These are phyloP conservation scores for Erythrobasidium hasegawianum DNA, from an alignment of 1,284 basidiomycete species.

Conservation along the genomic window DNA sequence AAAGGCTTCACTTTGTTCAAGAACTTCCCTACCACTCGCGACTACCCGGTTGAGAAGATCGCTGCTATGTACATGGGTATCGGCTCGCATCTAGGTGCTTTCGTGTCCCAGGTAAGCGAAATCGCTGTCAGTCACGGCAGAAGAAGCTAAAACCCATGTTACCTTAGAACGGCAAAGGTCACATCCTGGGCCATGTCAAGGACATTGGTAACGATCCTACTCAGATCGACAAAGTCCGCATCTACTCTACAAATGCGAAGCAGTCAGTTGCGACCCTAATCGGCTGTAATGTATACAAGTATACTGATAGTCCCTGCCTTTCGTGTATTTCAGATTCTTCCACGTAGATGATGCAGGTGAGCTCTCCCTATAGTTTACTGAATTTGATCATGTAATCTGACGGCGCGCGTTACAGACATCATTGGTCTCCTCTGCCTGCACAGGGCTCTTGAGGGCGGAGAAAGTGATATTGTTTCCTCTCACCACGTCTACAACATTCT, in stretches of 20 bases:
- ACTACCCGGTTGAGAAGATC: conserved; percentile 49
- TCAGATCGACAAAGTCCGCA: conserved; percentile 52
- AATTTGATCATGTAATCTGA: background rate
- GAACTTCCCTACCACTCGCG: conserved; percentile 48
- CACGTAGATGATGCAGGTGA: conserved; percentile 42
- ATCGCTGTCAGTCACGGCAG: no score
- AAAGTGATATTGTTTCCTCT: conserved; percentile 51
- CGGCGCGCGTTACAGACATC: conserved; percentile 45
- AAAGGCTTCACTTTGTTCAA: conserved; percentile 52
- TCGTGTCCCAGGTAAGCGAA: no score
- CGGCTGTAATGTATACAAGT: no score
- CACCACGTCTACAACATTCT: conserved; percentile 53
- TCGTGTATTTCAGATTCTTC: conserved; percentile 45
- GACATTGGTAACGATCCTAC: conserved; percentile 53
- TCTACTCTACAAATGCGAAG: conserved; percentile 51
- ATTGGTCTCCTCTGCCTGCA: conserved; percentile 53
- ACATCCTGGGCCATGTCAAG: conserved; percentile 50
- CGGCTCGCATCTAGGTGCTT: conserved; percentile 19
- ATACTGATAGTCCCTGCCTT: no score
- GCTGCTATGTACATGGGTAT: conserved; percentile 50
- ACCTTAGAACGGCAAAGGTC: conserved; percentile 3
- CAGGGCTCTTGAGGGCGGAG: conserved; percentile 52
- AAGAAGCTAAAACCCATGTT: no score
- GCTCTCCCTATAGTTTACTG: no score
- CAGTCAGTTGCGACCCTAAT: no score